Evolutionary conservation across 2,329 filamentous ascomycete species (phyloP).

Genomic region (Diaporthe caulivora): DNA sequence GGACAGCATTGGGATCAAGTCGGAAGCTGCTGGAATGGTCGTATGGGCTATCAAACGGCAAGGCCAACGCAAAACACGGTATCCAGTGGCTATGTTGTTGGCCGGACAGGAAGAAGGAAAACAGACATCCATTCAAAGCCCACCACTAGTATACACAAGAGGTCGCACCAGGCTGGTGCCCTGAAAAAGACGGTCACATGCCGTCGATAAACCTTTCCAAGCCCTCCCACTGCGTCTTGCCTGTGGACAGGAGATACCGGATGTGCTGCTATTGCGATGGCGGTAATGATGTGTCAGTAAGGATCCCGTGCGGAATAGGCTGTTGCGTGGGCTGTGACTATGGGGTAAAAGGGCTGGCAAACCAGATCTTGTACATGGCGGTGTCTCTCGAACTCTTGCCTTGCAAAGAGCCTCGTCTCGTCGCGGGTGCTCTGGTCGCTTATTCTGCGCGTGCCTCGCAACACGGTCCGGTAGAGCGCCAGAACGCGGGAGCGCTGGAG

Average conservation of each 20-base stretch:
- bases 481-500: constrained; percentile 68
- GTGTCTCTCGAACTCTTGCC: constrained; percentile 72
- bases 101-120: background rate
- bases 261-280: constrained; percentile 57
- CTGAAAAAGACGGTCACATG: constrained; percentile 48
- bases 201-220: constrained; percentile 70
- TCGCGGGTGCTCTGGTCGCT: constrained; percentile 61
- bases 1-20: background rate
- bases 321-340: constrained; percentile 32
- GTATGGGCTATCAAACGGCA: background rate
- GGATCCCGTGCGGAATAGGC: background rate
- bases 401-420: constrained; percentile 69
- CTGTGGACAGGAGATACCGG: constrained; percentile 72
- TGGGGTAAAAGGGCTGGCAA: constrained; percentile 42
- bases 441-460: constrained; percentile 67
- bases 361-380: constrained; percentile 68
- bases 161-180: background rate
- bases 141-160: constrained; percentile 4
- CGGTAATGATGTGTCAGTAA: constrained; percentile 10
- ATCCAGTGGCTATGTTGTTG: background rate
- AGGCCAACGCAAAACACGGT: background rate
- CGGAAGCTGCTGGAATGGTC: background rate
- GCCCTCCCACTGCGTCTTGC: constrained; percentile 74
- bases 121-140: background rate
- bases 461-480: constrained; percentile 68